A percentile compares a stretch with the other conserved stretches of the same genome.
These are phyloP conservation scores for Clavariopsis aquatica DNA, from an alignment of 495 filamentous ascomycete genomes.

Conservation along the genomic window DNA sequence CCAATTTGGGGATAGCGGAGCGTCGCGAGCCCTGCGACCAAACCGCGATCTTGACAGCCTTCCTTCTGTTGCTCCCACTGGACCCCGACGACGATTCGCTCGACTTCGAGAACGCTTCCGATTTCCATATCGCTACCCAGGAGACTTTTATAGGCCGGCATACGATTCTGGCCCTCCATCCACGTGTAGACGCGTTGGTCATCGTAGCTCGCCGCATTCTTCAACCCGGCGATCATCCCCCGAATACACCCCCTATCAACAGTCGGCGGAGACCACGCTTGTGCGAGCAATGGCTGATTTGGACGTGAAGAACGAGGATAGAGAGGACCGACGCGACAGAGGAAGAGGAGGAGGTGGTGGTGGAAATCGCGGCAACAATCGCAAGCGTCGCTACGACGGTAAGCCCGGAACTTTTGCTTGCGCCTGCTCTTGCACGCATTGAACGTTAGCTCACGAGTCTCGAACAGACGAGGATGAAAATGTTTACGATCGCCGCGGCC, in stretches of 20 bases:
- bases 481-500: slow-evolving; percentile 63
- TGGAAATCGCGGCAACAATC: slow-evolving; percentile 52
- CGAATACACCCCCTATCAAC: neutral
- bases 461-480: slow-evolving; percentile 62
- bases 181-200: neutral
- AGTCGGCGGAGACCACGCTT: neutral
- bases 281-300: slow-evolving; percentile 62
- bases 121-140: neutral
- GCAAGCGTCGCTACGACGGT: slow-evolving; percentile 68
- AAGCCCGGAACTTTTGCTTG: slow-evolving; percentile 10
- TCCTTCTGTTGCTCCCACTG: neutral
- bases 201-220: neutral
- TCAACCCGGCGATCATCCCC: neutral
- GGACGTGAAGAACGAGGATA: slow-evolving; percentile 56
- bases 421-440: neutral
- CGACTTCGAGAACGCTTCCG: neutral
- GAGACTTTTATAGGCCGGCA: neutral
- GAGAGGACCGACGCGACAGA: slow-evolving; percentile 52
- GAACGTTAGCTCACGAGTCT: slow-evolving; percentile 3
- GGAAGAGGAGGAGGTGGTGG: slow-evolving; percentile 45
- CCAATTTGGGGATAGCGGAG: neutral
- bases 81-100: neutral
- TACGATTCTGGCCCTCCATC: neutral
- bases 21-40: neutral
- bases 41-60: neutral